Conservation (phyloP, 768 basidiomycete species). For the Suillus fuscotomentosus region DNA sequence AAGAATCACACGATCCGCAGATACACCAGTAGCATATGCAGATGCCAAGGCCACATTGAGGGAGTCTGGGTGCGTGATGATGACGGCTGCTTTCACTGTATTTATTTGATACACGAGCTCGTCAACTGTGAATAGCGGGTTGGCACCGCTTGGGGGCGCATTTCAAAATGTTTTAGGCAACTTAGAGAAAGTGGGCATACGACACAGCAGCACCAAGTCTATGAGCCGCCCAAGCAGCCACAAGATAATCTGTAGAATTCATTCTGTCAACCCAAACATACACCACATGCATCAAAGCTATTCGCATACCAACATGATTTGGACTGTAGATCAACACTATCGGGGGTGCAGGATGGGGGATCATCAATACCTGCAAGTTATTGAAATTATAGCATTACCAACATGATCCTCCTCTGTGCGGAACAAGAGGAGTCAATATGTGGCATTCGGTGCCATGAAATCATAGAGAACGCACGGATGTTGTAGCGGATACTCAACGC, state of each 20-base stretch:
- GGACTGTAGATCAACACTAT: conserved; percentile 64
- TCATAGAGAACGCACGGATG: conserved; percentile 26
- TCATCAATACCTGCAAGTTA: neutral
- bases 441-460: neutral
- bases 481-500: conserved; percentile 32
- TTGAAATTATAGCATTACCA: conserved; percentile 24
- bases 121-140: conserved; percentile 55
- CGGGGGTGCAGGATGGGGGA: conserved; percentile 7
- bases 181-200: conserved; percentile 34
- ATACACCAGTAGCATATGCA: conserved; percentile 37
- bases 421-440: neutral
- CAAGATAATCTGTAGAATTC: conserved; percentile 44
- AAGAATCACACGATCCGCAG: conserved; percentile 45
- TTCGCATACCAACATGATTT: conserved; percentile 58
- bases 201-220: conserved; percentile 56
- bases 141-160: conserved; percentile 47
- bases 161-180: conserved; percentile 1
- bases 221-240: conserved; percentile 57
- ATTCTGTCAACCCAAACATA: neutral
- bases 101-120: conserved; percentile 60
- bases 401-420: conserved; percentile 37
- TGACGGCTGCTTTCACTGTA: conserved; percentile 43
- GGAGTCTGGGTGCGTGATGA: conserved; percentile 48
- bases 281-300: neutral
- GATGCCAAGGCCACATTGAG: conserved; percentile 45